A percentile compares a stretch with the other conserved stretches of the same genome.
Conservation (phyloP, 768 basidiomycete genomes). For the Phanerochaete carnosa region DNA sequence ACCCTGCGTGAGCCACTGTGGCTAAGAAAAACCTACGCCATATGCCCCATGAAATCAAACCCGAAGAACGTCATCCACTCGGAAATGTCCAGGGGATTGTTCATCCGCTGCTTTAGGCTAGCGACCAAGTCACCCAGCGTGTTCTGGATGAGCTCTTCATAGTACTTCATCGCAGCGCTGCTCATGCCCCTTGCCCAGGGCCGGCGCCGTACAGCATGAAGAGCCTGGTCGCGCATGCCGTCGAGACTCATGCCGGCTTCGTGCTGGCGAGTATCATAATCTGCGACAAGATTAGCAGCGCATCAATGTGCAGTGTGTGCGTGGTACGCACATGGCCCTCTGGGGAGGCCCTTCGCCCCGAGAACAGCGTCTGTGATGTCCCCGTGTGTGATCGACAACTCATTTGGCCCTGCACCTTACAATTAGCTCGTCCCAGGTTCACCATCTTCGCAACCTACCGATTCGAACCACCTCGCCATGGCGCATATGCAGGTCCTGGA, state of each 20-base stretch:
- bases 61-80: constrained; percentile 14
- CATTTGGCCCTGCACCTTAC: constrained; percentile 10
- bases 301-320: not conserved
- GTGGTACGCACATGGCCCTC: constrained; percentile 12
- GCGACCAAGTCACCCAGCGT: not conserved
- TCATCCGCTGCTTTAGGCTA: constrained; percentile 1
- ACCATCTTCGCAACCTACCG: not conserved
- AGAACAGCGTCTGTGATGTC: constrained; percentile 2
- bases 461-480: constrained; percentile 13
- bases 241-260: constrained; percentile 12
- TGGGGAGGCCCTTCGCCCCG: constrained; percentile 9
- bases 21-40: constrained; percentile 6
- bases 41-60: constrained; percentile 16
- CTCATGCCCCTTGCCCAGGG: constrained; percentile 14
- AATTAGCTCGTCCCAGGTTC: not conserved
- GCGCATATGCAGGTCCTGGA: constrained; percentile 7
- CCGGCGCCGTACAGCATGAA: constrained; percentile 7
- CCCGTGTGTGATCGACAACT: constrained; percentile 8
- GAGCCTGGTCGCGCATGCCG: constrained; percentile 7
- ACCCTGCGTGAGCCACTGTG: not conserved
- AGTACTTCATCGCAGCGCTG: constrained; percentile 12
- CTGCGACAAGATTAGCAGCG: not conserved
- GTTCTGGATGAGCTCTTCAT: constrained; percentile 9
- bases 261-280: constrained; percentile 11
- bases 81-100: constrained; percentile 7